Percentiles rank a stretch among this genome's conserved stretches.
Evolutionary conservation across 108 stramenopile species (phyloP).

Genomic region (Schizochytrium sp.): DNA sequence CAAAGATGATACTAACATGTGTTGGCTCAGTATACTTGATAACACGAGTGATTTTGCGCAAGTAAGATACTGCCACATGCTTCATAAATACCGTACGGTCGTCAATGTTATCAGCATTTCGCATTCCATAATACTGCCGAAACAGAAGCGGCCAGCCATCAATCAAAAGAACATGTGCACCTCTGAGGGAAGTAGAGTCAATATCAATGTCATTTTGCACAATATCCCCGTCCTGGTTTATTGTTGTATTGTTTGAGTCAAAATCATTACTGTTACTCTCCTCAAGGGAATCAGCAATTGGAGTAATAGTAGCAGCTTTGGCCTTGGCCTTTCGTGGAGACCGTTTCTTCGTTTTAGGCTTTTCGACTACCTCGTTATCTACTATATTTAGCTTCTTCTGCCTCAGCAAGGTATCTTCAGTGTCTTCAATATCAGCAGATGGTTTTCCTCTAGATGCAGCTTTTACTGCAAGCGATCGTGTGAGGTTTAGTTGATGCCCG

Average conservation of each 20-base stretch:
- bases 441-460: no score
- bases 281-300: not conserved
- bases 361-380: no score
- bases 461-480: no score
- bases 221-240: not conserved
- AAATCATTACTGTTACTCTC: not conserved
- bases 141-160: constrained; percentile 22
- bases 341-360: no score
- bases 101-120: not conserved
- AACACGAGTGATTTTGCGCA: not conserved
- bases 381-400: no score
- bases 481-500: no score
- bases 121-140: constrained; percentile 34
- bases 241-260: not conserved
- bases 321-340: no score
- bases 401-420: no score
- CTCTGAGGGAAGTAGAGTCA: not conserved
- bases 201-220: not conserved
- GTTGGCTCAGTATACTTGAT: not conserved
- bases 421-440: no score
- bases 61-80: not conserved
- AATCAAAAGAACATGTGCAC: not conserved
- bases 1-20: constrained; percentile 1
- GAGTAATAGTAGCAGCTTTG: no score
- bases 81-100: not conserved